Conservation (phyloP, 352 stramenopile species). For the Hyaloperonospora arabidopsidis region DNA sequence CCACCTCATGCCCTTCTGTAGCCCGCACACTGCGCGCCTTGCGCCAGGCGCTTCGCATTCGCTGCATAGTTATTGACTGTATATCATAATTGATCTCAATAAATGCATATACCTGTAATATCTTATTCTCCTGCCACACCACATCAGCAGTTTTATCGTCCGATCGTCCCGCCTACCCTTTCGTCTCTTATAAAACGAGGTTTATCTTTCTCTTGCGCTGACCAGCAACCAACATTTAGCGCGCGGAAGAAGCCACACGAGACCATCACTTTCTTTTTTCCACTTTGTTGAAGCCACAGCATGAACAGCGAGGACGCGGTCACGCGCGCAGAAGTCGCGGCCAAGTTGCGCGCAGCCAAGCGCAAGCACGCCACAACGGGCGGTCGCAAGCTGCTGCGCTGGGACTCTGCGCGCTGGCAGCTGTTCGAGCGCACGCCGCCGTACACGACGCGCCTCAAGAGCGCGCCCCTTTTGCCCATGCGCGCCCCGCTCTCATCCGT, state of each 20-base stretch:
- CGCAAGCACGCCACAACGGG: conserved; percentile 7
- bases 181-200: too few species aligned
- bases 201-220: too few species aligned
- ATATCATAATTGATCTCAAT: neutral
- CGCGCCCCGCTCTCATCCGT: conserved; percentile 70
- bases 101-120: neutral
- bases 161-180: too few species aligned
- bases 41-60: conserved; percentile 30
- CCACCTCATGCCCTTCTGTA: conserved; percentile 40
- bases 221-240: too few species aligned
- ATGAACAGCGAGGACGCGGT: conserved; percentile 24
- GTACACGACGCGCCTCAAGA: conserved; percentile 43
- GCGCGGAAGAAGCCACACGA: conserved; percentile 1
- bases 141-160: too few species aligned
- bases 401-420: conserved; percentile 51
- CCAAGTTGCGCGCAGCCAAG: conserved; percentile 33
- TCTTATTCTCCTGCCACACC: neutral
- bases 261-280: conserved; percentile 25
- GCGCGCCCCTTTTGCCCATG: conserved; percentile 64
- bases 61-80: conserved; percentile 14
- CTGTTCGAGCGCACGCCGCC: conserved; percentile 52
- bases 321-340: conserved; percentile 29
- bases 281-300: conserved; percentile 3
- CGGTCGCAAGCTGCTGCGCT: conserved; percentile 66
- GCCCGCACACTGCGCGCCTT: conserved; percentile 33